Evolutionary conservation across 2,329 filamentous ascomycete genomes (phyloP).

Genomic region (Aspergillus uvarum): DNA sequence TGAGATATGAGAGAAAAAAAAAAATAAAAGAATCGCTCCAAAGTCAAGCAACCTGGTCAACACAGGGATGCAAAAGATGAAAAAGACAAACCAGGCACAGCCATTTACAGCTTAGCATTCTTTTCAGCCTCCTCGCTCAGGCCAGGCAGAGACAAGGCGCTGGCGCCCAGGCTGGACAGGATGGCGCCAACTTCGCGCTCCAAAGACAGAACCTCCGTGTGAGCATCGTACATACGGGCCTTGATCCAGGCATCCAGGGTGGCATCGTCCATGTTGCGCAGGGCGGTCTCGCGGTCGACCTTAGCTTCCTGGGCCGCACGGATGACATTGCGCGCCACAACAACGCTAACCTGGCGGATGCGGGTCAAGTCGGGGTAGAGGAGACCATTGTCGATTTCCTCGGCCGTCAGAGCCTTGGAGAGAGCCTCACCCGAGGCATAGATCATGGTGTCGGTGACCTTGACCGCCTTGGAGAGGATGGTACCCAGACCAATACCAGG

Average conservation of each 20-base stretch:
- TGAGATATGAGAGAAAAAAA: slow-evolving; percentile 13
- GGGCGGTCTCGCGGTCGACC: slow-evolving; percentile 55
- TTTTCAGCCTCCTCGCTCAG: slow-evolving; percentile 29
- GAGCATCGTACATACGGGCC: slow-evolving; percentile 51
- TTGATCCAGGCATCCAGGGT: slow-evolving; percentile 50
- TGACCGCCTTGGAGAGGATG: slow-evolving; percentile 83
- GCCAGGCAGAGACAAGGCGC: slow-evolving; percentile 23
- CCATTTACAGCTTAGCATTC: slow-evolving; percentile 37
- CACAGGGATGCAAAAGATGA: slow-evolving; percentile 14
- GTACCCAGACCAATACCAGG: slow-evolving; percentile 91
- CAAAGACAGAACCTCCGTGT: slow-evolving; percentile 47
- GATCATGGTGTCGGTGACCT: slow-evolving; percentile 92
- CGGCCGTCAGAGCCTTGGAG: slow-evolving; percentile 71
- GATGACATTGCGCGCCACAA: slow-evolving; percentile 89
- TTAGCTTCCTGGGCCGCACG: slow-evolving; percentile 82
- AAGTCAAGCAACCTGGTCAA: slow-evolving; percentile 21
- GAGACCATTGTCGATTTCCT: slow-evolving; percentile 79
- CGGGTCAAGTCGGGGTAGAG: slow-evolving; percentile 90
- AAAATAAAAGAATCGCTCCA: slow-evolving; percentile 22
- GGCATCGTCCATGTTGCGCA: slow-evolving; percentile 45
- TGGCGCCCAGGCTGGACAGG: slow-evolving; percentile 36
- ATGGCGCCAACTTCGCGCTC: slow-evolving; percentile 49
- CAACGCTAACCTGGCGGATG: slow-evolving; percentile 83
- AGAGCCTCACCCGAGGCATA: slow-evolving; percentile 87
- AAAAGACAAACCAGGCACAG: slow-evolving; percentile 3